Percentiles rank a stretch among this genome's conserved stretches.
Conservation (phyloP, 176 grass and related monocot genomes). For the Eleusine coracana region DNA sequence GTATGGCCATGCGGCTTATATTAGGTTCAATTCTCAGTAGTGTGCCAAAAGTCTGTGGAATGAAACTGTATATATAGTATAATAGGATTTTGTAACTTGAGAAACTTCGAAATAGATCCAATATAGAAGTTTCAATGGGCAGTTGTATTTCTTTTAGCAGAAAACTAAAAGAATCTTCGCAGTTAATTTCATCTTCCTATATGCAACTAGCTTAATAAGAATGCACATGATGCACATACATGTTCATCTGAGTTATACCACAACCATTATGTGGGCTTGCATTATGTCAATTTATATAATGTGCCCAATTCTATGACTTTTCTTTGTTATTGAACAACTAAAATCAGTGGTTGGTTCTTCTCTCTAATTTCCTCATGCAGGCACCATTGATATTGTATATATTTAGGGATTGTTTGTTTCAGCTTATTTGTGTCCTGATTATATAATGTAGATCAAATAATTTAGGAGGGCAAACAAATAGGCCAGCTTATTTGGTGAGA, state of each 20-base stretch:
- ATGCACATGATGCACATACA: not conserved
- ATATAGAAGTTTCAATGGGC: not conserved
- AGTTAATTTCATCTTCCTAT: not conserved
- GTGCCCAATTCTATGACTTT: not conserved
- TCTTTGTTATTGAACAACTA: no score
- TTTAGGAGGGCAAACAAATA: no score
- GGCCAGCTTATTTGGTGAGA: no score
- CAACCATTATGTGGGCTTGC: not conserved
- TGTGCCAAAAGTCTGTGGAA: no score
- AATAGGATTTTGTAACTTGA: not conserved
- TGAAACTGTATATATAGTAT: no score
- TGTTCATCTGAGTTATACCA: not conserved
- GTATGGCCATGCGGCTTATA: not conserved
- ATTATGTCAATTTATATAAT: not conserved
- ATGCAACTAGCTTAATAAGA: not conserved
- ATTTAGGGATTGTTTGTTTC: no score
- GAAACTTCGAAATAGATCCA: not conserved
- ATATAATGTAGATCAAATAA: no score
- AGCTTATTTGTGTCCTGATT: no score
- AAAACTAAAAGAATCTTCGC: not conserved
- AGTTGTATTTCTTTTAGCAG: not conserved
- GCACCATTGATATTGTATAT: no score
- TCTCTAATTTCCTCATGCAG: no score
- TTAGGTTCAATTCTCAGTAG: not conserved
- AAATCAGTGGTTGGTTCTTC: no score